These are phyloP conservation scores for Cystobasidiopsis lactophilus DNA, from an alignment of 768 basidiomycete species.

Conservation along the genomic window DNA sequence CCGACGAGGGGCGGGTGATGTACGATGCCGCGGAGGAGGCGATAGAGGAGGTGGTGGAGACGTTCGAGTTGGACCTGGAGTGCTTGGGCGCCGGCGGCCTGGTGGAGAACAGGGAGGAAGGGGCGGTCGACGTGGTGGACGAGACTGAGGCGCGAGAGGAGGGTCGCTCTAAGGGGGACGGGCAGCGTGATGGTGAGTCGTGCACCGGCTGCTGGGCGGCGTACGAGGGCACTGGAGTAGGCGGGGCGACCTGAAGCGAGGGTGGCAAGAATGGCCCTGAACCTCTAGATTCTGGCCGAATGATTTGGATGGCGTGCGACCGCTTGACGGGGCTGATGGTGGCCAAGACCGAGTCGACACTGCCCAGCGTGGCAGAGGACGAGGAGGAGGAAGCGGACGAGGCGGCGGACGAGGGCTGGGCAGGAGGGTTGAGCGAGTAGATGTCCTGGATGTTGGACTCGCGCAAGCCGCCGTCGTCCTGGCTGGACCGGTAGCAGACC, in stretches of 20 bases:
- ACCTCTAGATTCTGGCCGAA: slow-evolving; percentile 10
- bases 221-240: slow-evolving; percentile 2
- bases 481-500: slow-evolving; percentile 14
- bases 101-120: background rate
- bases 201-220: slow-evolving; percentile 4
- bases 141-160: background rate
- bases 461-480: background rate
- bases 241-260: background rate
- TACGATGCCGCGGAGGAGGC: slow-evolving; percentile 5
- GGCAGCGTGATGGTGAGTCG: slow-evolving; percentile 5
- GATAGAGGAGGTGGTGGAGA: slow-evolving; percentile 2
- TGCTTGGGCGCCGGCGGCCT: background rate
- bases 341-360: too few species aligned
- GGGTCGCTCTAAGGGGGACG: background rate
- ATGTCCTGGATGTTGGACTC: background rate
- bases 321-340: slow-evolving; percentile 12
- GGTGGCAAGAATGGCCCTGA: background rate
- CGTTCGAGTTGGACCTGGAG: background rate
- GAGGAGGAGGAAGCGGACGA: background rate
- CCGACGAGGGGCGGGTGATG: background rate
- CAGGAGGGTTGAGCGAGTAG: slow-evolving; percentile 3
- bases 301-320: slow-evolving; percentile 17
- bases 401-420: background rate
- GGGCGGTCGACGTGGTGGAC: background rate
- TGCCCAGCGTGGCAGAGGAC: background rate